phyloP scores from a whole-genome alignment of 495 filamentous ascomycete species.

The Hamigera avellanea region DNA sequence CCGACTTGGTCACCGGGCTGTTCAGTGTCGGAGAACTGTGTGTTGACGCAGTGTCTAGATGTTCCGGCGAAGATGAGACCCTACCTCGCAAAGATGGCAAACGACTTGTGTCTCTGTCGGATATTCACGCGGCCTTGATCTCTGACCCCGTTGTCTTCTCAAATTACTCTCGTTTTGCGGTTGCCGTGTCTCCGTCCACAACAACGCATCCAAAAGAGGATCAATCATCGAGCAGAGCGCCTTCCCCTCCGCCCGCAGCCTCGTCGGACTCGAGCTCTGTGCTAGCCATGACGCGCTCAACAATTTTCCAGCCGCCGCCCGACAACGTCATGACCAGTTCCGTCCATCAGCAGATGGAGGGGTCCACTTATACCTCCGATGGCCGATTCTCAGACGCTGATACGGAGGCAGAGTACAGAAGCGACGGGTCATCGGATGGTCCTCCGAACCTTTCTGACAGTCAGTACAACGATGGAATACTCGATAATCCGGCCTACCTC shows the following conservation, averaged over 20 bases:
- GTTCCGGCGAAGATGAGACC: slow-evolving; percentile 14
- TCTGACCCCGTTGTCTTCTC: slow-evolving; percentile 66
- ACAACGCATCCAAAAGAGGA: slow-evolving; percentile 32
- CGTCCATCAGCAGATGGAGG: slow-evolving; percentile 11
- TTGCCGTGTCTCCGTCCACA: slow-evolving; percentile 48
- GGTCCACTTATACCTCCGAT: slow-evolving; percentile 25
- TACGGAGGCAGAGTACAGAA: slow-evolving; percentile 19
- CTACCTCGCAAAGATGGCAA: slow-evolving; percentile 40
- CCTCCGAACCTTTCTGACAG: slow-evolving; percentile 17
- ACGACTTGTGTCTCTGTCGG: slow-evolving; percentile 49
- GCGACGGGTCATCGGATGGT: slow-evolving; percentile 19
- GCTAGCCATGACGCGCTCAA: slow-evolving; percentile 31
- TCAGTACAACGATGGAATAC: slow-evolving; percentile 19
- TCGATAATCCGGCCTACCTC: slow-evolving; percentile 37
- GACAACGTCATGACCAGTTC: neutral
- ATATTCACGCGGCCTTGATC: slow-evolving; percentile 53
- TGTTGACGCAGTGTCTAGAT: slow-evolving; percentile 50
- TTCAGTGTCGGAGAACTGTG: slow-evolving; percentile 54
- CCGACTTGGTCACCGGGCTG: slow-evolving; percentile 47
- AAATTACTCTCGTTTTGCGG: slow-evolving; percentile 46
- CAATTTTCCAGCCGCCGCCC: slow-evolving; percentile 24
- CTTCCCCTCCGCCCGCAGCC: slow-evolving; percentile 17
- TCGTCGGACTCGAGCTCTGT: slow-evolving; percentile 16
- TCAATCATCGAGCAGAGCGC: slow-evolving; percentile 19
- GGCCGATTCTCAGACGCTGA: slow-evolving; percentile 36